Evolutionary conservation across 208 protist species (phyloP).

Genomic region (Leishmania martiniquensis): DNA sequence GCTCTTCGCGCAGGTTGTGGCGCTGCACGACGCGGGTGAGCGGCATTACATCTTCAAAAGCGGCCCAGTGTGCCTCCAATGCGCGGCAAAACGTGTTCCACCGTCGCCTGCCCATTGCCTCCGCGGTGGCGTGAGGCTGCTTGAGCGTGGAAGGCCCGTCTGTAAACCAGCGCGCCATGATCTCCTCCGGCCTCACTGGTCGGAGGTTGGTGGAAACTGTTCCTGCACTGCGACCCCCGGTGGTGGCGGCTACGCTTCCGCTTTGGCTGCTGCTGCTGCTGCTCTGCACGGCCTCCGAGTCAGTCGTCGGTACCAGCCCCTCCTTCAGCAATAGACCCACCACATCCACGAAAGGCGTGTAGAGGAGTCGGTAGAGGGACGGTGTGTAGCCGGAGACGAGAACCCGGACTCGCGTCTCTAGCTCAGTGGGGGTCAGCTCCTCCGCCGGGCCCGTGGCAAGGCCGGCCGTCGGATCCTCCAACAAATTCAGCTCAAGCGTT

Average conservation of each 20-base stretch:
- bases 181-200: slow-evolving; percentile 37
- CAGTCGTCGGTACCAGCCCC: slow-evolving; percentile 41
- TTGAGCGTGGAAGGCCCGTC: slow-evolving; percentile 61
- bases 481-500: slow-evolving; percentile 66
- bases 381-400: slow-evolving; percentile 55
- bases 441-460: slow-evolving; percentile 66
- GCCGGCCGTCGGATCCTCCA: slow-evolving; percentile 88
- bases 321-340: slow-evolving; percentile 50
- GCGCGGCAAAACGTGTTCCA: slow-evolving; percentile 40
- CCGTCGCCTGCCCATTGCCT: slow-evolving; percentile 60
- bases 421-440: slow-evolving; percentile 71
- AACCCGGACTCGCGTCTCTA: slow-evolving; percentile 68
- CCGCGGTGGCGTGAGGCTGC: slow-evolving; percentile 46
- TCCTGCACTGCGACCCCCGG: neutral
- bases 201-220: slow-evolving; percentile 10
- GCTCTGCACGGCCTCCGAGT: neutral
- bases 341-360: slow-evolving; percentile 79
- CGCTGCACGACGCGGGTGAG: slow-evolving; percentile 58
- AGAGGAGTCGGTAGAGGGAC: slow-evolving; percentile 68
- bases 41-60: slow-evolving; percentile 63
- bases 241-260: neutral
- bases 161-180: slow-evolving; percentile 72
- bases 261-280: neutral
- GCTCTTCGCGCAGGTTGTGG: slow-evolving; percentile 54
- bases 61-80: slow-evolving; percentile 46